Evolutionary conservation across 106 monocot species (phyloP).

Genomic region (Acorus calamus): DNA sequence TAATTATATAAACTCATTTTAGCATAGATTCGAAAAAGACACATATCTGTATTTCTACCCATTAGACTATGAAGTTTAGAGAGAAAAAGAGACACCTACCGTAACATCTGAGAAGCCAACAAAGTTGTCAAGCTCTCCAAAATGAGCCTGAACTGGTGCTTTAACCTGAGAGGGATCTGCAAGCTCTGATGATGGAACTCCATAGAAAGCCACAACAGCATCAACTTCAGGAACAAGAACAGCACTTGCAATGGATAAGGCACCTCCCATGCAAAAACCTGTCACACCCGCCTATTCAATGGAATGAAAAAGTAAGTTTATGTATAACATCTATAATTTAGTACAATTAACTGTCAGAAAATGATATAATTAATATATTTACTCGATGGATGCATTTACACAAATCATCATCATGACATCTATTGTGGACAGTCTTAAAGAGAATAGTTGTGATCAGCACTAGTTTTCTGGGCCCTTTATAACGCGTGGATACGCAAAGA

Average conservation of each 20-base stretch:
- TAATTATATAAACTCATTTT: too few relatives aligned
- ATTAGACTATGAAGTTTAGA: too few relatives aligned
- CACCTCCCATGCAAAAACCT: slow-evolving; percentile 97
- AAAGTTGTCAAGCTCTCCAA: slow-evolving; percentile 76
- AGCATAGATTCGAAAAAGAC: too few relatives aligned
- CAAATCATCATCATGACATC: too few relatives aligned
- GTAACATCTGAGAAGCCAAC: slow-evolving; percentile 85
- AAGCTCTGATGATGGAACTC: slow-evolving; percentile 64
- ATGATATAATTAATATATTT: too few relatives aligned
- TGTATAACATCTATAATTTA: background rate
- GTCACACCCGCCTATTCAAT: slow-evolving; percentile 74
- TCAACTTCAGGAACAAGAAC: slow-evolving; percentile 87
- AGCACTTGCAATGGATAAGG: slow-evolving; percentile 73
- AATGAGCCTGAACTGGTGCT: slow-evolving; percentile 87
- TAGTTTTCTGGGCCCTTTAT: too few relatives aligned
- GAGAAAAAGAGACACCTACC: slow-evolving; percentile 33
- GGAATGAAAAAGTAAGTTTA: background rate
- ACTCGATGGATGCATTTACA: too few relatives aligned
- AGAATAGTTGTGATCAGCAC: too few relatives aligned
- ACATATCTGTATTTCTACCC: too few relatives aligned
- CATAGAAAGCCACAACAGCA: slow-evolving; percentile 91
- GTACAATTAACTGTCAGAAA: too few relatives aligned
- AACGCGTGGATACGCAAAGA: too few relatives aligned
- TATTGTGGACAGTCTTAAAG: too few relatives aligned
- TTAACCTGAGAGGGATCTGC: slow-evolving; percentile 71